Conservation (phyloP, 345 rosid species). For the Sisymbrium altissimum region DNA sequence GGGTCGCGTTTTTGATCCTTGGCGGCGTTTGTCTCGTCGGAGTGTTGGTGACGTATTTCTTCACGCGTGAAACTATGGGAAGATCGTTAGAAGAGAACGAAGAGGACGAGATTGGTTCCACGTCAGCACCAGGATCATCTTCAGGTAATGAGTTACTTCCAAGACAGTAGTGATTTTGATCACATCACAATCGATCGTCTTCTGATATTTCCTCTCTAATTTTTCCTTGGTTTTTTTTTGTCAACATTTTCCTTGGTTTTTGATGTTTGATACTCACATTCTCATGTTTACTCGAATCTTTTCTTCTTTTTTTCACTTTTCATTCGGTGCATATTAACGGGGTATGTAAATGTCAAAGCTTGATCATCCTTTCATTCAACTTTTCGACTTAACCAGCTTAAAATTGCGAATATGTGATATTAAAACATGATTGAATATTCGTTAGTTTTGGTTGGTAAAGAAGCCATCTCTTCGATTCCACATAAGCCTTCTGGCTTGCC, state of each 20-base stretch:
- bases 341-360: conserved; percentile 1
- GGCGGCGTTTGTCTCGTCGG: conserved; percentile 63
- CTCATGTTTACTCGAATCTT: not conserved
- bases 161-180: conserved; percentile 5
- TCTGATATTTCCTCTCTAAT: not conserved
- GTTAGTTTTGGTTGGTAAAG: conserved; percentile 36
- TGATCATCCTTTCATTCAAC: not conserved
- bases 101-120: conserved; percentile 6
- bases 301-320: not conserved
- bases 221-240: not conserved
- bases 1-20: conserved; percentile 36
- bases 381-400: not conserved
- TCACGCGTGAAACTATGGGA: conserved; percentile 64
- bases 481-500: conserved; percentile 43
- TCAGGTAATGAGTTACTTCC: conserved; percentile 8
- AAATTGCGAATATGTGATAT: not conserved
- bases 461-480: conserved; percentile 49
- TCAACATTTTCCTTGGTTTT: not conserved
- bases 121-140: not conserved
- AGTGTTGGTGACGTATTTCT: conserved; percentile 41
- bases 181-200: not conserved
- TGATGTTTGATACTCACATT: conserved; percentile 2
- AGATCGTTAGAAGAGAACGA: conserved; percentile 74
- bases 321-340: not conserved
- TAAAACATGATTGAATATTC: not conserved